phyloP scores from a whole-genome alignment of 2,329 filamentous ascomycete species.

The Fusarium citri region DNA sequence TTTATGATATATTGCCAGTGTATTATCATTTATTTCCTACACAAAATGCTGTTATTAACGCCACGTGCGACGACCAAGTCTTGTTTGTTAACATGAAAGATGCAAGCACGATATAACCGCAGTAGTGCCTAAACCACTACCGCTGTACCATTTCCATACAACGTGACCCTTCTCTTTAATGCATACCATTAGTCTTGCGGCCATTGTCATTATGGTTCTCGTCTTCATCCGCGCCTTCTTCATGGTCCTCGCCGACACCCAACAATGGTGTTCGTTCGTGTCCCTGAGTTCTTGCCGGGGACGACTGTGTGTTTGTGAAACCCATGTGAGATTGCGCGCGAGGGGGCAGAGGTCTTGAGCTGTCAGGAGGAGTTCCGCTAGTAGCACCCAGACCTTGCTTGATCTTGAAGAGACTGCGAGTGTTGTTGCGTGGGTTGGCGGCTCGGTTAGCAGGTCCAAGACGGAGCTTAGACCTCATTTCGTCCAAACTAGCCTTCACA shows the following conservation, averaged over 20 bases:
- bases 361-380: constrained; percentile 21
- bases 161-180: constrained; percentile 6
- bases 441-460: constrained; percentile 76
- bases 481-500: constrained; percentile 70
- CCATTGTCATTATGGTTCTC: constrained; percentile 5
- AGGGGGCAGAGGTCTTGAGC: constrained; percentile 34
- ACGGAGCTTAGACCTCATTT: constrained; percentile 72
- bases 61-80: background rate
- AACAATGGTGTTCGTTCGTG: constrained; percentile 50
- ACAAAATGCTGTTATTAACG: constrained; percentile 7
- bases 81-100: background rate
- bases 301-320: constrained; percentile 18
- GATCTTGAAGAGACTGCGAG: constrained; percentile 74
- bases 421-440: constrained; percentile 69
- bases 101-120: background rate
- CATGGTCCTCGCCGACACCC: constrained; percentile 40
- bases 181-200: constrained; percentile 41
- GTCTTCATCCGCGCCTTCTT: constrained; percentile 36
- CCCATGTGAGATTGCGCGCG: constrained; percentile 43
- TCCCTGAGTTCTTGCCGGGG: constrained; percentile 9
- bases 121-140: background rate
- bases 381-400: constrained; percentile 59
- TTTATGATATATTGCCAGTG: background rate
- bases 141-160: constrained; percentile 10
- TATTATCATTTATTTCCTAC: constrained; percentile 14